Evolutionary conservation across 495 filamentous ascomycete genomes (phyloP), one percentile per base, ranked within the genome.

Genomic region (Trichoderma asperelloides): DNA sequence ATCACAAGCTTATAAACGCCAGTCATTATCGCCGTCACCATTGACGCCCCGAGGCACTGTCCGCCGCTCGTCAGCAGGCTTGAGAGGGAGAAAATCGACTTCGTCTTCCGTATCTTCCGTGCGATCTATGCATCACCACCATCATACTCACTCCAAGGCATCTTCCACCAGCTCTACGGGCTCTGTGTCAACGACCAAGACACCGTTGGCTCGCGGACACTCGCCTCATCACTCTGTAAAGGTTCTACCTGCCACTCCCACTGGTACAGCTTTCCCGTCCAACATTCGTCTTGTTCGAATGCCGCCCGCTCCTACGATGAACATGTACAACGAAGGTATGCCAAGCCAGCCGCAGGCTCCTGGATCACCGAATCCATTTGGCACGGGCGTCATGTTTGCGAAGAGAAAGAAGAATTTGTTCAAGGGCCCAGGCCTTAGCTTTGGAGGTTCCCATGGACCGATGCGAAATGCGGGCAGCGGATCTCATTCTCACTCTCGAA

Each of bases 41-140:
- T 77, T 97, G 55, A 98, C 94, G 5, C 93, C 95, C 2, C 87
- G 91, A 43, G 89, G 90, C 27, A 93, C 91, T 2, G 89, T 93
- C 70, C 85, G 93, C 39, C 90, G 90, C 27, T 86, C 85, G 11
- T 84, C 84, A 27, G 91, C 70, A 13, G 80, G 80, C n/a, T 83
- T 98, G 23, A 87, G 94, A 49, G 96, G 95, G 39, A 86, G 95
- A 68, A 98, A 97, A 75, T 97, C 94, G 2, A 98, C 95, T 3
- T 97, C 94, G 6, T 97, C 93, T 2, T 98, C 95, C 12, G 87
- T 98, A 25, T 96, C 92, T 18, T 96, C 92, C 0, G 88, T 98
- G 68, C 88, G 94, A 57, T 95, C 90, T 57, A 91, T 98, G 71
- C 94, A 96, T 72, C 92, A 95, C 64, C 93, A 96, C 71, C 92